Percentiles rank a stretch among this genome's conserved stretches.
Evolutionary conservation across 2,329 filamentous ascomycete genomes (phyloP).

Genomic region (Colletotrichum karsti): DNA sequence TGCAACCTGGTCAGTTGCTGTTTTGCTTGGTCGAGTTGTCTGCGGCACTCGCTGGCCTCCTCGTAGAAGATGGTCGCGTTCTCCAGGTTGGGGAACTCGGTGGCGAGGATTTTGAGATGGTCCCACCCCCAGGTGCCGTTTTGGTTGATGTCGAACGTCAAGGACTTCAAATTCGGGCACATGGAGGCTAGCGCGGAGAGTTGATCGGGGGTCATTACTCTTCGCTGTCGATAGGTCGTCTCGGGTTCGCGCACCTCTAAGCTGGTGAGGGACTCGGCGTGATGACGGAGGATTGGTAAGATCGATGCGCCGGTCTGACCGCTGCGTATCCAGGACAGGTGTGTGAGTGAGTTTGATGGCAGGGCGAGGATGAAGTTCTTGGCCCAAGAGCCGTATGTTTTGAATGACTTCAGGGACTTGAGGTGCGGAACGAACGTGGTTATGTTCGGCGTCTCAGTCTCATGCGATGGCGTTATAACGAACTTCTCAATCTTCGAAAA

Average conservation of each 20-base stretch:
- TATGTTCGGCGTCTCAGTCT: not conserved
- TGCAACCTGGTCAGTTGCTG: not conserved
- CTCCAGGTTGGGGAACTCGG: not conserved
- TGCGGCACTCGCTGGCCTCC: conserved; percentile 9
- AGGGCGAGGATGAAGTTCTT: not conserved
- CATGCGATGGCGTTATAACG: no score
- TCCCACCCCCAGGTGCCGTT: conserved; percentile 1
- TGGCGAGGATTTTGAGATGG: conserved; percentile 7
- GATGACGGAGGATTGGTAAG: not conserved
- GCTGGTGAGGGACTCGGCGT: conserved; percentile 1
- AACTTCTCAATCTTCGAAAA: conserved; percentile 3
- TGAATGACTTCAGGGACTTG: not conserved
- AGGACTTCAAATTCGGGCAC: not conserved
- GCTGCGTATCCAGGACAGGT: conserved; percentile 3
- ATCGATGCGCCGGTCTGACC: not conserved
- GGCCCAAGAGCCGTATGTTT: not conserved
- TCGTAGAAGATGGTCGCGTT: conserved; percentile 15
- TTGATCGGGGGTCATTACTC: not conserved
- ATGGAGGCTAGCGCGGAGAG: not conserved
- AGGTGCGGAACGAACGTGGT: not conserved
- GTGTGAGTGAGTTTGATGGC: not conserved
- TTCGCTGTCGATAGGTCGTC: not conserved
- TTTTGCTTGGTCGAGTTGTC: not conserved
- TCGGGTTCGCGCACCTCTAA: conserved; percentile 18
- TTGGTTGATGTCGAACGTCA: conserved; percentile 21